Percentiles rank a stretch among this genome's conserved stretches.
Conservation (phyloP, 176 grass and related monocot genomes). For the Bothriochloa decipiens region DNA sequence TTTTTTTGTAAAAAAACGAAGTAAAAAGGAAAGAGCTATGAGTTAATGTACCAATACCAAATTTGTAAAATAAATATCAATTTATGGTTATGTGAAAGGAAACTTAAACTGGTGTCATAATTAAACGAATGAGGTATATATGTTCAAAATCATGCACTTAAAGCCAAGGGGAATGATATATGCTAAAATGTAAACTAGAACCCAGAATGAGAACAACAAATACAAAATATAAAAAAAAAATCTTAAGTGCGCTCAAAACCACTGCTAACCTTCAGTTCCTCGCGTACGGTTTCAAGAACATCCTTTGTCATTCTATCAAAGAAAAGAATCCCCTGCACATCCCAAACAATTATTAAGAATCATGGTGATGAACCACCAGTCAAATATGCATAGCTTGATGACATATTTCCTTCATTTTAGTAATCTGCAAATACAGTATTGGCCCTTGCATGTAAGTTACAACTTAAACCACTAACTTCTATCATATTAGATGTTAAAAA, state of each 20-base stretch:
- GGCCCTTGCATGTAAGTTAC: not conserved
- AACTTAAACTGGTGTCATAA: constrained; percentile 6
- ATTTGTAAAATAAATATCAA: constrained; percentile 17
- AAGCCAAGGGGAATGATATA: constrained; percentile 20
- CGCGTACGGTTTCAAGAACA: constrained; percentile 74
- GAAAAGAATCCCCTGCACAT: constrained; percentile 91
- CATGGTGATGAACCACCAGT: not conserved
- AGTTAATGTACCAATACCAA: constrained; percentile 15
- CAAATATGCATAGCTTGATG: not conserved
- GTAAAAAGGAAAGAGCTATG: constrained; percentile 16
- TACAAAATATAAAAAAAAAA: not conserved
- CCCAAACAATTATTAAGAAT: constrained; percentile 42
- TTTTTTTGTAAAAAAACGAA: constrained; percentile 29
- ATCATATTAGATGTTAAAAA: not conserved
- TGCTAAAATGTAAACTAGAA: constrained; percentile 1
- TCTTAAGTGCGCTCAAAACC: constrained; percentile 11
- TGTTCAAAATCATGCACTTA: not conserved
- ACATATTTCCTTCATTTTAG: constrained; percentile 6
- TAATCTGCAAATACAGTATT: not conserved
- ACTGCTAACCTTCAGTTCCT: constrained; percentile 73
- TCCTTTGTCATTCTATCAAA: constrained; percentile 93
- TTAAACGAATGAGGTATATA: constrained; percentile 5
- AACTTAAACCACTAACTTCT: not conserved
- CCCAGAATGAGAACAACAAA: not conserved
- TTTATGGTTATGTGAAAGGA: not conserved